Evolutionary conservation across 2,329 filamentous ascomycete species (phyloP), one percentile per base, ranked within the genome.

Genomic region (Colletotrichum ledebouriae): DNA sequence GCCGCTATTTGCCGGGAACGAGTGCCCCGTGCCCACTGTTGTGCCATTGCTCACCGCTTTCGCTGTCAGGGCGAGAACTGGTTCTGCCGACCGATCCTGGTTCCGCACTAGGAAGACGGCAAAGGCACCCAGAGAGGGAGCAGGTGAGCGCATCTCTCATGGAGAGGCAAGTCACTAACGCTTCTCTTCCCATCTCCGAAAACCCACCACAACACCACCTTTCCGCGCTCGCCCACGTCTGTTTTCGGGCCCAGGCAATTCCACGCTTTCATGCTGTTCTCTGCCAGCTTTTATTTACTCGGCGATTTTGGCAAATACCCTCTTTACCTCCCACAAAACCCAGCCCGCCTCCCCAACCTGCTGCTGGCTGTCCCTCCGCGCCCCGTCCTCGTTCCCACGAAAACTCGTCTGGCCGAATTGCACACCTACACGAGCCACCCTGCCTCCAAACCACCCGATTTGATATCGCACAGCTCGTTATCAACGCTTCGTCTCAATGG

Each of bases 401-500:
- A 69, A 64, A 69, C 58, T 66, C 33, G 55, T 59, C 68, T 59
- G n/a, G 33, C 47, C 55, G 59, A 58, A 65, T 68, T 65, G 50
- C 65, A 65, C 60, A 33, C 39, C 13, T 12, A 46, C 56, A 49
- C 69, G 49, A 70, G 49, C 12, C 56, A 34, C 50, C 50, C 29
- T 52, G 46, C 34, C 58, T 42, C 47, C 37, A 58, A 61, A 56
- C 49, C 67, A 57, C 25, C 46, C 46, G 57, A 60, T 44, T 50
- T 41, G 49, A 39, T 59, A 52, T 62, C 46, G 52, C 39, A 49
- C 20, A 61, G 33, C 59, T 42, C 49, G 44, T 47, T 59, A 39
- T 49, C 25, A 49, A 41, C 49, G 55, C 39, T 17, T 44, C 55
- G 17, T 42, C 15, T 72, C 72, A 59, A 89, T 89, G 86, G 85